Conservation (phyloP, 768 basidiomycete species). For the Suillus luteus region DNA sequence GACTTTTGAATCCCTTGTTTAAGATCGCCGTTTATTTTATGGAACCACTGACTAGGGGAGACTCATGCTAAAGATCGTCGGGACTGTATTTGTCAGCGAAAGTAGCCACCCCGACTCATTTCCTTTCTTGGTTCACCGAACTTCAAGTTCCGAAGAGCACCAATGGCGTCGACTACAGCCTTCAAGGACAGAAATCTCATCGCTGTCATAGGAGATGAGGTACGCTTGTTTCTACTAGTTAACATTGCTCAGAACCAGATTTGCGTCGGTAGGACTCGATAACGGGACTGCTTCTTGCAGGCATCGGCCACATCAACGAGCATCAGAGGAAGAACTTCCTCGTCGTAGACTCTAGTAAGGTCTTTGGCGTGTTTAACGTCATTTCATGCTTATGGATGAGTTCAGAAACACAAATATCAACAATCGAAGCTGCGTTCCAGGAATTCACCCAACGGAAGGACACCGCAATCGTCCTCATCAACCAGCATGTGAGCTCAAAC, state of each 20-base stretch:
- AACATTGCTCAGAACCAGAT: background rate
- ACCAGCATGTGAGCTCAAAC: slow-evolving; percentile 81
- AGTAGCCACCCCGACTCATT: slow-evolving; percentile 10
- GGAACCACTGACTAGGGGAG: background rate
- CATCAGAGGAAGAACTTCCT: slow-evolving; percentile 98
- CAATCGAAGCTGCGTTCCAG: slow-evolving; percentile 90
- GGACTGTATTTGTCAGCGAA: slow-evolving; percentile 19
- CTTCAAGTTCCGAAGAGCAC: slow-evolving; percentile 13
- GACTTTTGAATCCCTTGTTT: background rate
- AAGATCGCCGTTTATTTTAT: background rate
- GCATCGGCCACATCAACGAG: slow-evolving; percentile 88
- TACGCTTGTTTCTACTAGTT: slow-evolving; percentile 33
- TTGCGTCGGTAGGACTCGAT: slow-evolving; percentile 78
- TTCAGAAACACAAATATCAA: slow-evolving; percentile 86
- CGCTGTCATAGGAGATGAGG: slow-evolving; percentile 98
- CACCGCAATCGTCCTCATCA: slow-evolving; percentile 94
- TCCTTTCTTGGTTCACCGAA: slow-evolving; percentile 19
- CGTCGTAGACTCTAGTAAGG: slow-evolving; percentile 89
- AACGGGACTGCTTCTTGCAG: slow-evolving; percentile 92
- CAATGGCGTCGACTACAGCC: slow-evolving; percentile 53
- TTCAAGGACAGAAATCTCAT: slow-evolving; percentile 85
- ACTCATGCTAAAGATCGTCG: background rate
- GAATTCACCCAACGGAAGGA: slow-evolving; percentile 95
- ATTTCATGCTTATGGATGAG: slow-evolving; percentile 16
- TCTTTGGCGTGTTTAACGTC: slow-evolving; percentile 2